Base-by-base conservation (phyloP, 257 asterid species). In the Sherardia arvensis region DNA sequence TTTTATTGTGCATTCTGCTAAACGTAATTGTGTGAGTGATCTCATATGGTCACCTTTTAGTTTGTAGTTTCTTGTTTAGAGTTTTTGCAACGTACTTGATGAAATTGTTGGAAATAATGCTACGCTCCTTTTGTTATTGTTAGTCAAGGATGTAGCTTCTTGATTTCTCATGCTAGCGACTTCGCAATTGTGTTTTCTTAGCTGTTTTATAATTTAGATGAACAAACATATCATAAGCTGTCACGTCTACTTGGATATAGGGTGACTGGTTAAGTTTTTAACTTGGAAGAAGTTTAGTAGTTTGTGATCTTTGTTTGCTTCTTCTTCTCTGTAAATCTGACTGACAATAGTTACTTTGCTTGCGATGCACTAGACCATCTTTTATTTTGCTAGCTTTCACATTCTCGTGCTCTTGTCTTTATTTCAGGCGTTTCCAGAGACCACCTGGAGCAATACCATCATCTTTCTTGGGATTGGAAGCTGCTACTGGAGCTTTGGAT, bases 361-460 rank as follows among this genome's bases (percentile, higher is more conserved):
- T n/a, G n/a, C n/a, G n/a, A n/a, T n/a, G n/a, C n/a, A n/a, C n/a
- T n/a, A n/a, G n/a, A n/a, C n/a, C n/a, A n/a, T n/a, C n/a, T n/a
- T n/a, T n/a, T n/a, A n/a, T n/a, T n/a, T n/a, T n/a, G n/a, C n/a
- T 5, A 36, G 56, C 38, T 23, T 17, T 62, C 43, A 9, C 2
- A 1, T 47, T 5, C 55, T 40, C 27, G 6, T 23, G 3, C 40
- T 28, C 43, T 51, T 51, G n/a, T 32, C 1, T 65, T 18, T 25
- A 9, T 62, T 23, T 58, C 36, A 53, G 62, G 64, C 89, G 95
- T 73, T 89, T 92, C 79, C 97, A 89, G 61, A 83, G 99, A 81
- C 97, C 96, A 65, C 68, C 85, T 28, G 97, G 97, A 63, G 83
- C 81, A 53, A 84, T 89, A 71, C 81, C 95, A 59, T 92, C 99